Evolutionary conservation across 352 stramenopile genomes (phyloP).

Genomic region (Phytopythium kandeliae): DNA sequence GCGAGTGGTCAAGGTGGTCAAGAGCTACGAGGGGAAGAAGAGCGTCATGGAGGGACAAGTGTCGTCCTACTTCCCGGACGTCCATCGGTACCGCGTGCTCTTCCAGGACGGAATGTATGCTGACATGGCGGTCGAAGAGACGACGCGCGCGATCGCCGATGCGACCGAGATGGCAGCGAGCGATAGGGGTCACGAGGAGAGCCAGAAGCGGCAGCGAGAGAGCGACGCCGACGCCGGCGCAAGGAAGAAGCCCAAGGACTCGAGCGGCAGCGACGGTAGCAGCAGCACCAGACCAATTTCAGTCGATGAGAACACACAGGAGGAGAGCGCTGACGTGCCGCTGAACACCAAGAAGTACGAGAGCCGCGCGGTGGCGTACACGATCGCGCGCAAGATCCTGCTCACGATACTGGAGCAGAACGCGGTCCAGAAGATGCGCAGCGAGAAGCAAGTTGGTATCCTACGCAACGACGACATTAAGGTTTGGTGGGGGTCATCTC

Average conservation of each 20-base stretch:
- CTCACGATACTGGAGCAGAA: slow-evolving; percentile 47
- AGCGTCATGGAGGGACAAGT: slow-evolving; percentile 33
- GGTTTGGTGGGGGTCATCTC: too few relatives aligned
- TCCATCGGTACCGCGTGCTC: slow-evolving; percentile 39
- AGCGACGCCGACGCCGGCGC: slow-evolving; percentile 6
- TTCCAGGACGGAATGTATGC: slow-evolving; percentile 35
- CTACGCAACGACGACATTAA: slow-evolving; percentile 65
- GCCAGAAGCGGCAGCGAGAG: too few relatives aligned
- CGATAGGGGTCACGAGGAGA: slow-evolving; percentile 4
- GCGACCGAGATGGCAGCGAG: not conserved
- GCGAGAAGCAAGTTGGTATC: slow-evolving; percentile 47
- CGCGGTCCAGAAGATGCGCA: slow-evolving; percentile 30
- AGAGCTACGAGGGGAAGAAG: slow-evolving; percentile 41
- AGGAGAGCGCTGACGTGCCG: slow-evolving; percentile 12
- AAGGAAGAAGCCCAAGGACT: slow-evolving; percentile 19
- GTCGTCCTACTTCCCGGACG: slow-evolving; percentile 34
- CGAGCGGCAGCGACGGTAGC: not conserved
- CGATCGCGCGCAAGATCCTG: slow-evolving; percentile 43
- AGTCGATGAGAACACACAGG: slow-evolving; percentile 7
- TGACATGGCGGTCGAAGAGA: slow-evolving; percentile 37
- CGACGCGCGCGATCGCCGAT: slow-evolving; percentile 15
- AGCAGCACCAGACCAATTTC: slow-evolving; percentile 7
- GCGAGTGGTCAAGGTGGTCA: slow-evolving; percentile 32
- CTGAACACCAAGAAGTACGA: slow-evolving; percentile 44
- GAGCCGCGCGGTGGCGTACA: slow-evolving; percentile 37